A percentile compares a stretch with the other conserved stretches of the same genome.
Conservation (phyloP, 73 alveolate species). For the Paramecium octaurelia region DNA sequence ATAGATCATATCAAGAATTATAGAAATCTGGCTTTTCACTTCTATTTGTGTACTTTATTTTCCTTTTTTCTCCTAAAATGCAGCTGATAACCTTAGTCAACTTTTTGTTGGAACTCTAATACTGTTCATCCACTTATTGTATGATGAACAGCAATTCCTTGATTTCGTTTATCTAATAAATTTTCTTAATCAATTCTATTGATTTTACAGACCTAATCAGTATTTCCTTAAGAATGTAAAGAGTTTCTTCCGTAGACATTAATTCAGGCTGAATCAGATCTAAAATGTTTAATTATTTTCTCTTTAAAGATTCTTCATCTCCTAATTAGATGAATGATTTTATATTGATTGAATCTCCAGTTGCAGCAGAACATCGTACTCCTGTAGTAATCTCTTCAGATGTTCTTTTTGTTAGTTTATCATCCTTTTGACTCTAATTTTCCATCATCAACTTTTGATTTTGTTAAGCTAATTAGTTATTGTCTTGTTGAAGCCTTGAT, state of each 20-base stretch:
- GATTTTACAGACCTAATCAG: background rate
- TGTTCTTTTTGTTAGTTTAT: background rate
- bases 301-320: background rate
- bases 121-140: background rate
- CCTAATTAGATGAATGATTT: background rate
- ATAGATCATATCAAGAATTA: background rate
- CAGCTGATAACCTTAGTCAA: background rate
- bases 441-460: background rate
- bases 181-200: background rate
- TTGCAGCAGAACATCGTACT: slow-evolving; percentile 30
- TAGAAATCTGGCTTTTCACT: slow-evolving; percentile 19
- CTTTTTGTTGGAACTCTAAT: background rate
- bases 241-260: background rate
- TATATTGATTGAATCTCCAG: slow-evolving; percentile 32
- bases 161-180: background rate
- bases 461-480: background rate
- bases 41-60: background rate
- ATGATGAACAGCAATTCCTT: background rate
- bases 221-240: background rate
- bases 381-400: slow-evolving; percentile 16
- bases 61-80: background rate
- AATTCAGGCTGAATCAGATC: slow-evolving; percentile 10
- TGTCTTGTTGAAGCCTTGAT: background rate
- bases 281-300: background rate
- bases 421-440: background rate